Conservation (phyloP, 805 yeast species). For the Babjeviella inositovora region DNA sequence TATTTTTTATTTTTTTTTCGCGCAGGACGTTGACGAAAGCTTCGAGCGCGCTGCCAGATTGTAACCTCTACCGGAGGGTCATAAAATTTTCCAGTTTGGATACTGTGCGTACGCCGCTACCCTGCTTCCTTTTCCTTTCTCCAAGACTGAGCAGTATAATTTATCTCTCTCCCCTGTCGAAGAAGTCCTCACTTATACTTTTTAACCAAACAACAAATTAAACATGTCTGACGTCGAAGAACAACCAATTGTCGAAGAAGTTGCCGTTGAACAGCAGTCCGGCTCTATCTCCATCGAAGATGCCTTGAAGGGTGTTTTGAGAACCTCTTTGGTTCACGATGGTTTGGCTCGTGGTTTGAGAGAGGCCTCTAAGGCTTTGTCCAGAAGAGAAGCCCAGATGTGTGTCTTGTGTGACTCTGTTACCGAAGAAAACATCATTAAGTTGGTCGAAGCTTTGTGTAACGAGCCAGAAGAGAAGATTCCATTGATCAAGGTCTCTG, state of each 20-base stretch:
- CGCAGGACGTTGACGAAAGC: too few species aligned
- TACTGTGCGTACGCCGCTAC: too few species aligned
- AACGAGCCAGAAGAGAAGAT: slow-evolving; percentile 93
- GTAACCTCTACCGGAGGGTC: too few species aligned
- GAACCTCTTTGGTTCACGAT: slow-evolving; percentile 95
- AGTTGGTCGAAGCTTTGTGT: slow-evolving; percentile 98
- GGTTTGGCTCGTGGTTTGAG: slow-evolving; percentile 99
- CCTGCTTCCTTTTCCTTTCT: neutral
- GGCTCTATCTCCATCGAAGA: slow-evolving; percentile 94
- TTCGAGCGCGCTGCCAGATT: too few species aligned
- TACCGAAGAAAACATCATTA: slow-evolving; percentile 92
- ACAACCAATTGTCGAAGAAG: slow-evolving; percentile 69
- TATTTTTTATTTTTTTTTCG: too few species aligned
- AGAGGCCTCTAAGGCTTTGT: slow-evolving; percentile 98
- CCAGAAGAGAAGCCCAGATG: slow-evolving; percentile 95
- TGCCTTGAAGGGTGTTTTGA: slow-evolving; percentile 94
- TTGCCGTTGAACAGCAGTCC: slow-evolving; percentile 67
- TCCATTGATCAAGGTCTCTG: slow-evolving; percentile 98
- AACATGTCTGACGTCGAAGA: slow-evolving; percentile 91
- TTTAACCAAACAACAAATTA: slow-evolving; percentile 6
- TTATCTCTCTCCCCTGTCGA: slow-evolving; percentile 42
- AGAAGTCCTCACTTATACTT: slow-evolving; percentile 37
- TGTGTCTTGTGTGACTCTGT: slow-evolving; percentile 96
- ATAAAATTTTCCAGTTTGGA: too few species aligned
- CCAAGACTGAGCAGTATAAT: slow-evolving; percentile 40